Evolutionary conservation across 2,329 filamentous ascomycete genomes (phyloP).

Genomic region (Chrysoporthe austroafricana): DNA sequence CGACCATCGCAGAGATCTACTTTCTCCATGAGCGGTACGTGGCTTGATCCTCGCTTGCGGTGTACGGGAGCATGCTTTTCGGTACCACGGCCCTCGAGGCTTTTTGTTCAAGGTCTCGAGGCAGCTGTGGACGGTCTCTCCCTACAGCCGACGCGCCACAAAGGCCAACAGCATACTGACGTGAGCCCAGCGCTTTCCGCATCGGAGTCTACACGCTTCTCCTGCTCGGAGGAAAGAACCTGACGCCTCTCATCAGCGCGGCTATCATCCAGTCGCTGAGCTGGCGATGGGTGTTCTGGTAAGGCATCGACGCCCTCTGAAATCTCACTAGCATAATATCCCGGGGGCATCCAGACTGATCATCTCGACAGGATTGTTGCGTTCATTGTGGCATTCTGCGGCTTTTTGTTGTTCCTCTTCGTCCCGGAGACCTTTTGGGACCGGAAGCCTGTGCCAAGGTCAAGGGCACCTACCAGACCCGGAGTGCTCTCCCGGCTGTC

Average conservation of each 20-base stretch:
- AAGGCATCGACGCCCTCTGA: slow-evolving; percentile 35
- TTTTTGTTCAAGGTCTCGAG: too few species aligned
- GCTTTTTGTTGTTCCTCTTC: slow-evolving; percentile 79
- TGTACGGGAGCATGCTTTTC: too few species aligned
- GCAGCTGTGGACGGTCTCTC: neutral
- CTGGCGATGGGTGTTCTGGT: slow-evolving; percentile 94
- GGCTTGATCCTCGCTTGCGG: neutral
- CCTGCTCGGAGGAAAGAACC: slow-evolving; percentile 86
- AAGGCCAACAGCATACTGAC: neutral
- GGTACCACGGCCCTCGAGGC: too few species aligned
- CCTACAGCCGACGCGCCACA: too few species aligned
- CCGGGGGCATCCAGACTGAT: slow-evolving; percentile 26
- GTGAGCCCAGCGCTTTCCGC: slow-evolving; percentile 65
- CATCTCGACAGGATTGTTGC: slow-evolving; percentile 68
- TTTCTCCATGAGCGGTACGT: slow-evolving; percentile 79
- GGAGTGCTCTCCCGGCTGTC: slow-evolving; percentile 53
- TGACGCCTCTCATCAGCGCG: slow-evolving; percentile 85
- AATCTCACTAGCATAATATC: too few species aligned
- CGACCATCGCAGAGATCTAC: slow-evolving; percentile 95
- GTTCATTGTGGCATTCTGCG: slow-evolving; percentile 74
- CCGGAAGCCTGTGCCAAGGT: slow-evolving; percentile 63
- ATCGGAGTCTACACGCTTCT: slow-evolving; percentile 92
- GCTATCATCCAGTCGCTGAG: slow-evolving; percentile 75
- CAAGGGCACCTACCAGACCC: slow-evolving; percentile 40
- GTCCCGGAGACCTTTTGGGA: slow-evolving; percentile 98